phyloP scores from a whole-genome alignment of 352 stramenopile genomes.

The Phytophthora palmivora region DNA sequence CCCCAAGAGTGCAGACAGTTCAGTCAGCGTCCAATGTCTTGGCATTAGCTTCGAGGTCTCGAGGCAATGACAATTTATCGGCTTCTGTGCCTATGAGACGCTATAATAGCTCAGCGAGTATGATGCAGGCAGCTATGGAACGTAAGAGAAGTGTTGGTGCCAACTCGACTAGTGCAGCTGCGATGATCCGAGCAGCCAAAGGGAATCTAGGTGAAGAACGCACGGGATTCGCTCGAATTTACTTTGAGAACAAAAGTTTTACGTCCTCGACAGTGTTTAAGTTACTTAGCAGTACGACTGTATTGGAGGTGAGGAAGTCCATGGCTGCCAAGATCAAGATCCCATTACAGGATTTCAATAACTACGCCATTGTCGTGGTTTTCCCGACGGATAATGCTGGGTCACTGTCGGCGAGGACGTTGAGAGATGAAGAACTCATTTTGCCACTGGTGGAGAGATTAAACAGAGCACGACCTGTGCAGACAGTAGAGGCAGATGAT shows the following conservation, averaged over 20 bases:
- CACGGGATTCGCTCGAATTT: slow-evolving; percentile 82
- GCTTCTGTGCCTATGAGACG: slow-evolving; percentile 37
- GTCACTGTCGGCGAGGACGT: slow-evolving; percentile 69
- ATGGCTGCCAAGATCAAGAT: slow-evolving; percentile 89
- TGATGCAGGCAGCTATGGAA: slow-evolving; percentile 34
- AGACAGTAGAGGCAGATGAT: slow-evolving; percentile 57
- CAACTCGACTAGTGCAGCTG: slow-evolving; percentile 13
- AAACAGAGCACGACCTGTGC: slow-evolving; percentile 53
- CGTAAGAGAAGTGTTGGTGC: slow-evolving; percentile 29
- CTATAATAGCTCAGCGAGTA: slow-evolving; percentile 38
- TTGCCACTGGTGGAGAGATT: slow-evolving; percentile 74
- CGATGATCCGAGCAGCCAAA: slow-evolving; percentile 39
- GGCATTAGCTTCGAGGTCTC: slow-evolving; percentile 25
- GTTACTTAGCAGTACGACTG: slow-evolving; percentile 65
- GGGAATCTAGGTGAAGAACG: slow-evolving; percentile 44
- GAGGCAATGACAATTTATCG: slow-evolving; percentile 23
- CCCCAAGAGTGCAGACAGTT: slow-evolving; percentile 14
- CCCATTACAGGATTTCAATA: slow-evolving; percentile 58
- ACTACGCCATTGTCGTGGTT: slow-evolving; percentile 85
- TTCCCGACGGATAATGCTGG: slow-evolving; percentile 69
- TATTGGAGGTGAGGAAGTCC: slow-evolving; percentile 78
- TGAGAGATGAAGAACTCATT: slow-evolving; percentile 84
- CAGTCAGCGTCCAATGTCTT: slow-evolving; percentile 44
- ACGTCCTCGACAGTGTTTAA: slow-evolving; percentile 87
- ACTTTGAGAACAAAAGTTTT: slow-evolving; percentile 85